Conservation (phyloP, 139 green algal genomes). For the Spirogloea muscicola region DNA sequence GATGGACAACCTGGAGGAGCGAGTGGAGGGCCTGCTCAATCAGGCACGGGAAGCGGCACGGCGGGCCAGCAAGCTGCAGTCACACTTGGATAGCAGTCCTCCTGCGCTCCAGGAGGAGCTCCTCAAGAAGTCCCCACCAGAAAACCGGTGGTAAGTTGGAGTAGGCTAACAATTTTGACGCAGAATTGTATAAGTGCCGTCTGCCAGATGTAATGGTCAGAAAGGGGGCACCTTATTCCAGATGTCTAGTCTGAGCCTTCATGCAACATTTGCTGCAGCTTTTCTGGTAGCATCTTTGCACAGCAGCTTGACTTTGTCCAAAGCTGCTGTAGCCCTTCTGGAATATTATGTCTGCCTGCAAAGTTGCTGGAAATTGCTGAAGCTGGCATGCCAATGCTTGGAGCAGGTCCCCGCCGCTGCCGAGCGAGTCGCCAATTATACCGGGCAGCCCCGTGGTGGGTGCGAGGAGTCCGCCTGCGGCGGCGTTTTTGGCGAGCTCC, state of each 20-base stretch:
- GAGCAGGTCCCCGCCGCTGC: neutral
- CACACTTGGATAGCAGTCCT: no score
- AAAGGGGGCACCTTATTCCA: neutral
- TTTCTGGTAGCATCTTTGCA: neutral
- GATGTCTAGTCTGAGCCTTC: no score
- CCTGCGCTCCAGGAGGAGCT: no score
- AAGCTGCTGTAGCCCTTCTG: no score
- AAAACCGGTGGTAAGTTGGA: neutral
- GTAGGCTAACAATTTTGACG: neutral
- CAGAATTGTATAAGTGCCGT: neutral
- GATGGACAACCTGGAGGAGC: conserved; percentile 4
- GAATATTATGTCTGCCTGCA: neutral
- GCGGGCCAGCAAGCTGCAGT: neutral
- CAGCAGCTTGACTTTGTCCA: no score
- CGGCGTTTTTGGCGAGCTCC: conserved; percentile 11
- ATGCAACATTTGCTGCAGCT: no score
- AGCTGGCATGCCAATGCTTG: neutral
- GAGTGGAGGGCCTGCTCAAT: conserved; percentile 7
- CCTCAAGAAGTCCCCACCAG: neutral
- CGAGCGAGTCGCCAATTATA: neutral
- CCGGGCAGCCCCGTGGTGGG: neutral
- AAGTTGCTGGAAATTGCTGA: no score
- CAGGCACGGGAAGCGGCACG: neutral
- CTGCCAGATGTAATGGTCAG: neutral
- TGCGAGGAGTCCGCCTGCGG: conserved; percentile 8